Evolutionary conservation across 108 stramenopile species (phyloP).

Genomic region (Nitzschia palea): DNA sequence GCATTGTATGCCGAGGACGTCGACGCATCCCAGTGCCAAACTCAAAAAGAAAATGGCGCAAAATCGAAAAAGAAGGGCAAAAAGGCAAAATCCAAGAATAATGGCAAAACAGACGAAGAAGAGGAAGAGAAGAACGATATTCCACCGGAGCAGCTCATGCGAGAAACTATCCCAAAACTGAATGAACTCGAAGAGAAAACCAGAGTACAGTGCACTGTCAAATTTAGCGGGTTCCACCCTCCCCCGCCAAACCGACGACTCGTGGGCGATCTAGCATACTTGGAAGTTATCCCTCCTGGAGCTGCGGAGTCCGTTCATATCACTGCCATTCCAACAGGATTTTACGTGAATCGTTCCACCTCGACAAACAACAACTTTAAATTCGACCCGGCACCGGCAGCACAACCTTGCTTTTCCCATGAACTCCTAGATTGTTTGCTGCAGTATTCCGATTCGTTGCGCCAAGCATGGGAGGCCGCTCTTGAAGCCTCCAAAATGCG

Average conservation of each 20-base stretch:
- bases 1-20: slow-evolving; percentile 23
- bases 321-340: slow-evolving; percentile 84
- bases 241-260: slow-evolving; percentile 82
- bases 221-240: slow-evolving; percentile 83
- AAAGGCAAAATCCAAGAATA: slow-evolving; percentile 32
- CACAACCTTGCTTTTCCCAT: slow-evolving; percentile 71
- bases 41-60: slow-evolving; percentile 6
- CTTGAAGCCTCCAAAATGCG: slow-evolving; percentile 59
- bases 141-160: slow-evolving; percentile 14
- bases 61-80: slow-evolving; percentile 56
- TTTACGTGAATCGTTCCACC: slow-evolving; percentile 86
- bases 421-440: slow-evolving; percentile 75
- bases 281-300: slow-evolving; percentile 75
- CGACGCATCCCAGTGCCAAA: not conserved
- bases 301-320: slow-evolving; percentile 54
- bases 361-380: slow-evolving; percentile 7
- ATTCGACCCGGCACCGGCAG: slow-evolving; percentile 90
- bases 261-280: slow-evolving; percentile 93
- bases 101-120: slow-evolving; percentile 6
- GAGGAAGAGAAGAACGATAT: slow-evolving; percentile 8
- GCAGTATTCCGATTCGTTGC: slow-evolving; percentile 49
- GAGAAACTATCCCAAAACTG: slow-evolving; percentile 45
- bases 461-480: slow-evolving; percentile 49
- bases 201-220: slow-evolving; percentile 47
- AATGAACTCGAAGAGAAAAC: slow-evolving; percentile 55